A percentile compares a stretch with the other conserved stretches of the same genome.
Evolutionary conservation across 805 yeast genomes (phyloP).

Genomic region (Lachancea waltii): DNA sequence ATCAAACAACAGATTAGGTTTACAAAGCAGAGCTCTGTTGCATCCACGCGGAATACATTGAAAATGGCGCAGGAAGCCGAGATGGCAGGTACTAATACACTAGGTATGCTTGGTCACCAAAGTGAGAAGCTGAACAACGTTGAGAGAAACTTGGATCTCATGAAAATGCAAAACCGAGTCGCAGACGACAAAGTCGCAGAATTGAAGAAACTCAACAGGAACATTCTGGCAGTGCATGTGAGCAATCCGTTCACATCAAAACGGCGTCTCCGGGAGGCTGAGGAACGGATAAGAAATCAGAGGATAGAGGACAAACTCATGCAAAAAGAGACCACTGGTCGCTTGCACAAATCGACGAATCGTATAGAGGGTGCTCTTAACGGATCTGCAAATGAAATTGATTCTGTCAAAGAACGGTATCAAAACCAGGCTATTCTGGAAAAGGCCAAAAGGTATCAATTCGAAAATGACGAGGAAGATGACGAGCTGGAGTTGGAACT

Average conservation of each 20-base stretch:
- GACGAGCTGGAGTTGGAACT: conserved; percentile 87
- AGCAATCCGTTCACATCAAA: conserved; percentile 85
- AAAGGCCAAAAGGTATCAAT: conserved; percentile 65
- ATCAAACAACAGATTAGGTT: conserved; percentile 77
- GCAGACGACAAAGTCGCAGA: conserved; percentile 81
- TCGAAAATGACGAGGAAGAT: conserved; percentile 88
- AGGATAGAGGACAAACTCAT: conserved; percentile 55
- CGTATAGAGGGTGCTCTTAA: conserved; percentile 60
- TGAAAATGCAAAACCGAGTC: conserved; percentile 72
- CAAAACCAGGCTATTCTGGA: conserved; percentile 34
- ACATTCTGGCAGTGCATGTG: conserved; percentile 73
- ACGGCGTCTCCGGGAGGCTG: conserved; percentile 65
- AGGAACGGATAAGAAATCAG: conserved; percentile 56
- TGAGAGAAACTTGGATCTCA: conserved; percentile 68
- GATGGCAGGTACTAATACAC: conserved; percentile 67
- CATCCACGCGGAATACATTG: conserved; percentile 78
- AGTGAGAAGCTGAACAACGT: conserved; percentile 76
- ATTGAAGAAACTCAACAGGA: conserved; percentile 69
- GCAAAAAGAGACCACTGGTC: conserved; percentile 54
- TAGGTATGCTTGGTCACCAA: conserved; percentile 92
- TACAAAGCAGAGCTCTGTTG: conserved; percentile 80
- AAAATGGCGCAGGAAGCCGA: conserved; percentile 67
- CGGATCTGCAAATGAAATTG: conserved; percentile 26
- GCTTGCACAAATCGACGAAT: conserved; percentile 57
- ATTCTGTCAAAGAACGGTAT: conserved; percentile 33